These are phyloP conservation scores for Tranzscheliella williamsii DNA, from an alignment of 1,284 basidiomycete species.

Conservation along the genomic window DNA sequence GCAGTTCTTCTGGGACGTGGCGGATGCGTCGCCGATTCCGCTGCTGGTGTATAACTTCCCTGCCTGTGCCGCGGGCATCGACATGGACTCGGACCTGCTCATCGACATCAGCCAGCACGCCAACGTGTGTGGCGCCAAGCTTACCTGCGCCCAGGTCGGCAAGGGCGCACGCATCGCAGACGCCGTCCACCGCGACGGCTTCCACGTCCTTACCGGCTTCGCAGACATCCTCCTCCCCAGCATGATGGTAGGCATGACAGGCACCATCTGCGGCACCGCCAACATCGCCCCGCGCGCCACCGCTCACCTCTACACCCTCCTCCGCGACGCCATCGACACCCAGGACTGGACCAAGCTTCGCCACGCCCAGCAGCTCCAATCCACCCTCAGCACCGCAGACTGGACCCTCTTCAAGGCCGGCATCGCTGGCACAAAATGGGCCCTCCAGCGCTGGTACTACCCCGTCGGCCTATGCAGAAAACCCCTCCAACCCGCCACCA, in stretches of 20 bases:
- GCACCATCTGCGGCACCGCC: conserved; percentile 38
- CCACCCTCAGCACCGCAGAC: conserved; percentile 77
- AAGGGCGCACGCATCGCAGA: conserved; percentile 82
- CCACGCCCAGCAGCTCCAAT: conserved; percentile 76
- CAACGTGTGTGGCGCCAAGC: conserved; percentile 81
- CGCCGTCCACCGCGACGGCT: conserved; percentile 63
- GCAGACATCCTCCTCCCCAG: conserved; percentile 39
- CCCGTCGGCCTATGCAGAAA: conserved; percentile 76
- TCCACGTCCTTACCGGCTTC: conserved; percentile 37
- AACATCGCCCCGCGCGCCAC: conserved; percentile 66
- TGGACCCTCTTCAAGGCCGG: conserved; percentile 76
- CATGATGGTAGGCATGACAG: conserved; percentile 33
- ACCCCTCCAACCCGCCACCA: conserved; percentile 71
- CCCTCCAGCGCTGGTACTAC: conserved; percentile 72
- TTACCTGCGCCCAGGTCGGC: conserved; percentile 85
- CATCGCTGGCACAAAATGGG: conserved; percentile 79
- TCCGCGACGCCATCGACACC: conserved; percentile 60
- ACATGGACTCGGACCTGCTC: conserved; percentile 83
- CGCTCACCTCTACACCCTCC: conserved; percentile 70
- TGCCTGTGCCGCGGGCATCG: conserved; percentile 70
- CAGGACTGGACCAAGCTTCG: conserved; percentile 62
- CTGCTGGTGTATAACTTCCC: conserved; percentile 92
- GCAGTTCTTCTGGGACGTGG: conserved; percentile 76
- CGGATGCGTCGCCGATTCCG: conserved; percentile 77
- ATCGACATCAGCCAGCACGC: conserved; percentile 78